phyloP scores from a whole-genome alignment of 768 basidiomycete genomes.

The Tulasnella sp. region DNA sequence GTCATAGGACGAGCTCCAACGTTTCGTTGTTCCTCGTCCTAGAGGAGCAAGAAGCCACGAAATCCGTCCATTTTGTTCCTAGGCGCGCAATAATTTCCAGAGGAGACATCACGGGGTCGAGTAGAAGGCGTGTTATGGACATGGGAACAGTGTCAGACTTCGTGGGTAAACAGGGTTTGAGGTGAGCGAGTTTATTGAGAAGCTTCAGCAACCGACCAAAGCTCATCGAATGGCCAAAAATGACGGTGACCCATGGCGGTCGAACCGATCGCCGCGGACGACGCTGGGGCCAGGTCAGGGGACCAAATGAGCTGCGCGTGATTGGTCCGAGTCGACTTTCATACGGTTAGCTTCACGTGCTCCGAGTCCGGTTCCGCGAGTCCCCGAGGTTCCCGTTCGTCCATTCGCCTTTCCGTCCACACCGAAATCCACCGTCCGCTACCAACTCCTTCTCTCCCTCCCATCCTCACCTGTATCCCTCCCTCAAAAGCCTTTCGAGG shows the following conservation, averaged over 20 bases:
- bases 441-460: not conserved
- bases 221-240: not conserved
- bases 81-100: no score
- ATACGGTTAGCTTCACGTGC: slow-evolving; percentile 16
- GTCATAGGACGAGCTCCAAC: no score
- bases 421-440: slow-evolving; percentile 12
- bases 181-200: no score
- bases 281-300: slow-evolving; percentile 5
- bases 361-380: slow-evolving; percentile 12
- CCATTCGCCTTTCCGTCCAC: slow-evolving; percentile 5
- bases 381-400: slow-evolving; percentile 11
- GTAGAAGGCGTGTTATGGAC: no score
- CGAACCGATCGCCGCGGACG: not conserved
- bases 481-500: not conserved
- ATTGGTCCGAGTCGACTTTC: slow-evolving; percentile 12
- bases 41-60: no score
- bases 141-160: no score
- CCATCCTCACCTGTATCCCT: not conserved
- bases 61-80: no score
- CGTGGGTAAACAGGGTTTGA: no score
- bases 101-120: no score
- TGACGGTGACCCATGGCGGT: not conserved
- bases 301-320: not conserved
- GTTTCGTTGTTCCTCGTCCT: no score
- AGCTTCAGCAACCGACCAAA: not conserved